A percentile compares a stretch with the other conserved stretches of the same genome.
Conservation (phyloP, 2,329 filamentous ascomycete genomes). For the Xylaria sp. region DNA sequence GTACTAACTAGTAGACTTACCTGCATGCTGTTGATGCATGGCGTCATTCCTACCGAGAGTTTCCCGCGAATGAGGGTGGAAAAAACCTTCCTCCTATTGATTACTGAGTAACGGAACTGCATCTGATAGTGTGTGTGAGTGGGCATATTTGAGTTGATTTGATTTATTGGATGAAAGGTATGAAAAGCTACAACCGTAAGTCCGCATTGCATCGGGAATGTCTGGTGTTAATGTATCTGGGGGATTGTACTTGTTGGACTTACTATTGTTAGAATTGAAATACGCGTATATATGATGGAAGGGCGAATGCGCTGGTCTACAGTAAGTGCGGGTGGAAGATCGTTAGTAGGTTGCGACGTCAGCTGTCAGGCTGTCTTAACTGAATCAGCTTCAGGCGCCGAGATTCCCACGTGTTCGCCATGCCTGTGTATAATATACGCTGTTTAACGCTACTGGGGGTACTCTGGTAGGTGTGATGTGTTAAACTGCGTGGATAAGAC, state of each 20-base stretch:
- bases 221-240: no score
- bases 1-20: no score
- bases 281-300: no score
- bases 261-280: no score
- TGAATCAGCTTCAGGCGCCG: background rate
- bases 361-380: background rate
- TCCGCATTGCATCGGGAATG: background rate
- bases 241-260: no score
- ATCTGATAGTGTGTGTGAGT: no score
- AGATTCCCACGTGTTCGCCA: constrained; percentile 1
- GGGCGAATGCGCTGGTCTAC: no score
- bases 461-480: background rate
- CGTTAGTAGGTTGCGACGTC: background rate
- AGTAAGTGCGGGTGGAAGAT: background rate
- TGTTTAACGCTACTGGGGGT: background rate
- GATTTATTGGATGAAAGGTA: background rate
- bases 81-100: background rate
- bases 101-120: no score
- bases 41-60: constrained; percentile 15
- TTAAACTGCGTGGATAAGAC: background rate
- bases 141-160: background rate
- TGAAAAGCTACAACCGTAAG: no score
- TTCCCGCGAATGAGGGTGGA: background rate
- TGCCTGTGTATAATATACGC: background rate
- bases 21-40: constrained; percentile 2